Percentiles rank a stretch among this genome's conserved stretches.
These are phyloP conservation scores for Acmispon strigosus DNA, from an alignment of 306 rosid species.

Conservation along the genomic window DNA sequence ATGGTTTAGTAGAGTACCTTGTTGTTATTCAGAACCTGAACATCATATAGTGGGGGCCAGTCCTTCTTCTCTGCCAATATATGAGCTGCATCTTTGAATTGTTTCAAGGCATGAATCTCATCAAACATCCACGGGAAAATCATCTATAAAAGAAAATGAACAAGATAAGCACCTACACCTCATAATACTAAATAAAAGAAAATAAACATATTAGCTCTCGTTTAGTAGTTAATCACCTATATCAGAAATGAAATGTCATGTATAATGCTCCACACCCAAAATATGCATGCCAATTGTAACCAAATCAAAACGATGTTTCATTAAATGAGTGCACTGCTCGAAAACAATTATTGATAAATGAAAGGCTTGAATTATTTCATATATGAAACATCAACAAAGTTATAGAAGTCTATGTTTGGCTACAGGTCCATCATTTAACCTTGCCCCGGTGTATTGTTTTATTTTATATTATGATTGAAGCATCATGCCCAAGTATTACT, in stretches of 20 bases:
- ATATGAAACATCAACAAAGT: not conserved
- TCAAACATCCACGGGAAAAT: slow-evolving; percentile 97
- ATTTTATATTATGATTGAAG: not conserved
- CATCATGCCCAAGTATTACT: not conserved
- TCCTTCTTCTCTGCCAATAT: slow-evolving; percentile 73
- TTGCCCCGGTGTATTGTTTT: not conserved
- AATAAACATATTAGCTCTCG: slow-evolving; percentile 6
- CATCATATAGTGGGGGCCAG: slow-evolving; percentile 72
- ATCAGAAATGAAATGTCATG: not conserved
- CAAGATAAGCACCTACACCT: not conserved
- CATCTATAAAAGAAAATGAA: slow-evolving; percentile 50
- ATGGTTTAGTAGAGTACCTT: slow-evolving; percentile 37
- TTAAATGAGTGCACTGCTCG: not conserved
- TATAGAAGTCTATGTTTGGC: not conserved
- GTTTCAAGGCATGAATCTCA: slow-evolving; percentile 75
- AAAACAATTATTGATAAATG: not conserved
- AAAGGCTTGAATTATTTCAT: slow-evolving; percentile 3
- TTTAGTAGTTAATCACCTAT: not conserved
- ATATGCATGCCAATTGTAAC: not conserved
- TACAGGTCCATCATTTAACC: not conserved
- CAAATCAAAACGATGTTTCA: not conserved
- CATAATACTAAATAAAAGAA: slow-evolving; percentile 15
- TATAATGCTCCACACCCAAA: not conserved
- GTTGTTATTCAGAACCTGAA: slow-evolving; percentile 58
- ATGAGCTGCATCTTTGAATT: slow-evolving; percentile 70